Base-by-base conservation (phyloP, 2,329 filamentous ascomycete species). In the Pyrenophora teres region DNA sequence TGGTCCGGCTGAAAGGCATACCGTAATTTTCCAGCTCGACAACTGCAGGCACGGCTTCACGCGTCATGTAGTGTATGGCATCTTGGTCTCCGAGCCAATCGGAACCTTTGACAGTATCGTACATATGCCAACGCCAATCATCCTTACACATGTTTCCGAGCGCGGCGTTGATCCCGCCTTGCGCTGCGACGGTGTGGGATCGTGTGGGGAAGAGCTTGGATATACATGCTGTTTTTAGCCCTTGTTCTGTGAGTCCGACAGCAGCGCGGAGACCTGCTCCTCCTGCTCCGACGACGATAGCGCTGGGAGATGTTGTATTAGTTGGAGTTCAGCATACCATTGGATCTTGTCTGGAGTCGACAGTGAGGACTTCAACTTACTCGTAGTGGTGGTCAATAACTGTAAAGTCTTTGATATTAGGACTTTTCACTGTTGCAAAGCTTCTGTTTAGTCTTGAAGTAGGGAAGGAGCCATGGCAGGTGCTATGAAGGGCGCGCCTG, bases 151-250 rank as follows among this genome's bases (percentile, higher is more conserved):
- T 81, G 61, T 82, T 82, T 58, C 80, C 81, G 13, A 84, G 70
- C 3, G 81, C 81, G 8, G 81, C 81, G 66, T 83, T 83, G 66
- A 87, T 87, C 57, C 84, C 84, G 57, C 84, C 84, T 72, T 87
- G 84, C 19, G 84, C 84, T n/a, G 84, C 84, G 52, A 87, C 84
- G 9, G 84, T 87, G 71, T 87, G 84, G 61, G 80, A 83, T 73
- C 84, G 77, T 15, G 84, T 87, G 27, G 83, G 83, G 69, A 86
- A 87, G 30, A 86, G 76, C 68, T 86, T 87, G 25, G 82, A 82
- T 57, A 87, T 80, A 74, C 84, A 87, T 56, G 84, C 84, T 54
- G 83, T 87, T 61, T 87, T 84, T 65, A 87, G 80, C 7, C 84
- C 84, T 58, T 82, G 81, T 74, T 86, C 83, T 27, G 84, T 83